Conservation (phyloP, 257 asterid species). For the Schizonepeta tenuifolia region DNA sequence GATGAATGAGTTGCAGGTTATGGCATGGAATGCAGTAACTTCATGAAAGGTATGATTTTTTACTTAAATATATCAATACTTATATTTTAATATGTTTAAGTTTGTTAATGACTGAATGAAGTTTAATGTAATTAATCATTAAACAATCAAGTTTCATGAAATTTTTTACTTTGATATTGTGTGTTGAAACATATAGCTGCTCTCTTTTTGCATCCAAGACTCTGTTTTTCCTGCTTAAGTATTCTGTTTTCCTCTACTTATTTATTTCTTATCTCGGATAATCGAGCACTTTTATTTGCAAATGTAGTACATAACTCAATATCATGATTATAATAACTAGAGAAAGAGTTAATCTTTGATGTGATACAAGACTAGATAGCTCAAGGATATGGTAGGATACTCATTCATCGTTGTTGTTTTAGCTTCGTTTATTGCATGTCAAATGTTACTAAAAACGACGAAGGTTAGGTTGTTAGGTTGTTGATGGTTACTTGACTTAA, state of each 20-base stretch:
- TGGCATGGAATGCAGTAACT: conserved; percentile 98
- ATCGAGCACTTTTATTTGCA: neutral
- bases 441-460: neutral
- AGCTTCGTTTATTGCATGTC: conserved; percentile 35
- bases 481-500: neutral
- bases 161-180: neutral
- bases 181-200: neutral
- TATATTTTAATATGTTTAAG: neutral
- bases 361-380: neutral
- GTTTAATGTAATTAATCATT: neutral
- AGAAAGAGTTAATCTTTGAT: conserved; percentile 2
- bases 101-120: neutral
- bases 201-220: neutral
- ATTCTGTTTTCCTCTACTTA: neutral
- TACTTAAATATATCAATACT: too few species aligned
- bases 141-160: conserved; percentile 20
- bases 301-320: neutral
- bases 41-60: conserved; percentile 72
- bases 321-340: neutral
- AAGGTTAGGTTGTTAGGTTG: conserved; percentile 24
- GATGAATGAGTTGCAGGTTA: conserved; percentile 71
- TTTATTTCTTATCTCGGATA: neutral
- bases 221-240: neutral
- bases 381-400: conserved; percentile 6
- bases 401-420: neutral